These are phyloP conservation scores for Arabidopsis suecica DNA, from an alignment of 345 rosid genomes.

Conservation along the genomic window DNA sequence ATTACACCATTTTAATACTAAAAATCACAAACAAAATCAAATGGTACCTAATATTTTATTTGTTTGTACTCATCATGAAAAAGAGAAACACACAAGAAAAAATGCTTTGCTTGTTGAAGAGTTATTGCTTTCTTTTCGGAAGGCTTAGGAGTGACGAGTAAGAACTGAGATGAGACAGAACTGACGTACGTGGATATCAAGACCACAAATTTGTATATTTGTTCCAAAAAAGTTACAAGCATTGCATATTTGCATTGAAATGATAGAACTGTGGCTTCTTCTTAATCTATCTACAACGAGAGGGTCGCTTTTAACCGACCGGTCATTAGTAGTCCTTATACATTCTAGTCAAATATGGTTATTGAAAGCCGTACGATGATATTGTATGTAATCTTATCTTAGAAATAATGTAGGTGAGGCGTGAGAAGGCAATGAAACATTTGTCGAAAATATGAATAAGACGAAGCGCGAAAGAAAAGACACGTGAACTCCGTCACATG, in stretches of 20 bases:
- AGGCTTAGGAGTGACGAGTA: slow-evolving; percentile 15
- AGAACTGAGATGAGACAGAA: slow-evolving; percentile 33
- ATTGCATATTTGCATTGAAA: slow-evolving; percentile 2
- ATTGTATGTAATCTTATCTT: neutral
- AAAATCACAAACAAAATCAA: neutral
- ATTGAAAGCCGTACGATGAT: neutral
- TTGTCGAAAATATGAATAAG: neutral
- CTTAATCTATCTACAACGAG: neutral
- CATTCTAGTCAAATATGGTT: neutral
- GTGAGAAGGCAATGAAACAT: slow-evolving; percentile 17
- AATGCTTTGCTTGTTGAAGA: slow-evolving; percentile 46
- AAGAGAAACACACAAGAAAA: slow-evolving; percentile 18
- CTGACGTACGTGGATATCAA: slow-evolving; percentile 36
- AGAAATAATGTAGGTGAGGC: neutral
- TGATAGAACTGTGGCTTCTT: neutral
- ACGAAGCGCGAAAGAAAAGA: slow-evolving; percentile 18
- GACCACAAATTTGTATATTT: slow-evolving; percentile 2
- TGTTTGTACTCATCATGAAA: neutral
- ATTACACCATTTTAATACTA: neutral
- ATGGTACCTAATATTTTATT: neutral
- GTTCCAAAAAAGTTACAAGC: slow-evolving; percentile 29
- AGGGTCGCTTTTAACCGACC: neutral
- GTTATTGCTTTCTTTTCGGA: slow-evolving; percentile 20
- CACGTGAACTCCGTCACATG: slow-evolving; percentile 23
- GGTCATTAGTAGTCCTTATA: neutral